phyloP scores from a whole-genome alignment of 306 rosid species.

The Lithocarpus polystachyus region DNA sequence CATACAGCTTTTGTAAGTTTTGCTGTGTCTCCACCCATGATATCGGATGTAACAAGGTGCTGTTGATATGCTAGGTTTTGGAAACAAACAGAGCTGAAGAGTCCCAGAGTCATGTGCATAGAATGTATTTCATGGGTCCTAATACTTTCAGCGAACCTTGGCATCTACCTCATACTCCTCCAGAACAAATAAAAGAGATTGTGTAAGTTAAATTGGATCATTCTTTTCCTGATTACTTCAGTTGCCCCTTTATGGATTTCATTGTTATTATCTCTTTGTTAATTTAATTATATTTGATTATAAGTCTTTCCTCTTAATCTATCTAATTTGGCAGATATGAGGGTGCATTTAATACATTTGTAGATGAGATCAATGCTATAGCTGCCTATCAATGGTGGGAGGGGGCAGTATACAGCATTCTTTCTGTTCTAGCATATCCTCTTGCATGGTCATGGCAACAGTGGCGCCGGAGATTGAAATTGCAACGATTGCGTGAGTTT shows the following conservation, averaged over 20 bases:
- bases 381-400: slow-evolving; percentile 99
- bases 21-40: background rate
- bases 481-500: slow-evolving; percentile 90
- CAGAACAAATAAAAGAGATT: slow-evolving; percentile 87
- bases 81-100: slow-evolving; percentile 99
- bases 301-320: slow-evolving; percentile 16
- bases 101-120: slow-evolving; percentile 92
- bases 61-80: slow-evolving; percentile 58
- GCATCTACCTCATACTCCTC: slow-evolving; percentile 91
- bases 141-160: slow-evolving; percentile 96
- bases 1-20: background rate
- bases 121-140: slow-evolving; percentile 98
- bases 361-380: slow-evolving; percentile 87
- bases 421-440: slow-evolving; percentile 77
- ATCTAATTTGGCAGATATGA: slow-evolving; percentile 68
- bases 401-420: slow-evolving; percentile 83
- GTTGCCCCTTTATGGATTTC: slow-evolving; percentile 13
- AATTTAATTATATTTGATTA: slow-evolving; percentile 17
- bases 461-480: slow-evolving; percentile 80
- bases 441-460: slow-evolving; percentile 98
- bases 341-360: slow-evolving; percentile 84
- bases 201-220: slow-evolving; percentile 60
- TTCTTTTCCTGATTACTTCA: slow-evolving; percentile 7
- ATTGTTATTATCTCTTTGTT: background rate
- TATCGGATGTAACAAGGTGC: slow-evolving; percentile 7